Percentiles rank a stretch among this genome's conserved stretches.
Conservation (phyloP, 164 flowering plant genomes). For the Vitis vinifera region ASM3070453v1 NC_081807.1:2306501-2307000, state of each 20-base stretch:
- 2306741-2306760: too few relatives aligned
- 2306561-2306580: too few relatives aligned
- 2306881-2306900: conserved; percentile 87
- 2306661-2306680: background rate
- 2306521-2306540: background rate
- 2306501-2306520: background rate
- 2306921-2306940: conserved; percentile 28
- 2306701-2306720: too few relatives aligned
- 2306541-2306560: too few relatives aligned
- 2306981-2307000: conserved; percentile 4
- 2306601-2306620: too few relatives aligned
- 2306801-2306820: conserved; percentile 28
- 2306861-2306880: conserved; percentile 92
- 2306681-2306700: too few relatives aligned
- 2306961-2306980: conserved; percentile 32
- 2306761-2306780: background rate
- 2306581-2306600: too few relatives aligned
- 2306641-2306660: background rate
- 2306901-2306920: conserved; percentile 59
- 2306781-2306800: background rate
- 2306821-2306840: conserved; percentile 89
- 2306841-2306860: conserved; percentile 91
- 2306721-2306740: too few relatives aligned
- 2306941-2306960: conserved; percentile 16
- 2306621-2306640: background rate